Conservation (phyloP, 352 stramenopile genomes). For the Globisporangium irregulare region DNA sequence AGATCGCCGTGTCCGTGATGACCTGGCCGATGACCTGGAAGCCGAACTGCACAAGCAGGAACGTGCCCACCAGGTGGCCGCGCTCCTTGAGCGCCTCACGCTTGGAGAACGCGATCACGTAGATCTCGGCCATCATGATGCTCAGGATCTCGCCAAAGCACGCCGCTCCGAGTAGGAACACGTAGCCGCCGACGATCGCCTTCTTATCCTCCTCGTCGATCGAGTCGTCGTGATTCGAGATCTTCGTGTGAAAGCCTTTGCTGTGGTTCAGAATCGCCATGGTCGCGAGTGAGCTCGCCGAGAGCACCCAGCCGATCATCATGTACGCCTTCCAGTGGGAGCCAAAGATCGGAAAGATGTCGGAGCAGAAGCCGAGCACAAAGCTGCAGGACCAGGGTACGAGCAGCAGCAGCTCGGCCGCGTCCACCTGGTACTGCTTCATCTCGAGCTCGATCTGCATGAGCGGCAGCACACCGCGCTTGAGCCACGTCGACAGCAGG, state of each 20-base stretch:
- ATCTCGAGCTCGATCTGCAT: conserved; percentile 34
- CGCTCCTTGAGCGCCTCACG: conserved; percentile 25
- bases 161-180: conserved; percentile 31
- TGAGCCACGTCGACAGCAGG: conserved; percentile 41
- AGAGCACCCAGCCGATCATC: conserved; percentile 20
- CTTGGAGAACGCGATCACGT: conserved; percentile 42
- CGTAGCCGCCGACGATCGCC: conserved; percentile 30
- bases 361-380: conserved; percentile 20
- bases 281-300: conserved; percentile 26
- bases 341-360: conserved; percentile 21
- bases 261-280: conserved; percentile 35
- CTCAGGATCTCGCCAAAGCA: conserved; percentile 46
- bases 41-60: conserved; percentile 34
- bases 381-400: conserved; percentile 42
- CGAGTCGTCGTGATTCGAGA: conserved; percentile 21
- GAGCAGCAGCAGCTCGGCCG: conserved; percentile 31
- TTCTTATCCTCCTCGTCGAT: conserved; percentile 23
- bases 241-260: conserved; percentile 14
- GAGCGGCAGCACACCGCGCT: conserved; percentile 40
- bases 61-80: conserved; percentile 35
- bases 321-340: conserved; percentile 26
- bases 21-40: conserved; percentile 38
- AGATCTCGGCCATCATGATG: conserved; percentile 41
- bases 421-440: conserved; percentile 35
- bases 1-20: conserved; percentile 28